A percentile compares a stretch with the other conserved stretches of the same genome.
These are phyloP conservation scores for Corniculantispora saksenae DNA, from an alignment of 2,329 filamentous ascomycete genomes.

Conservation along the genomic window DNA sequence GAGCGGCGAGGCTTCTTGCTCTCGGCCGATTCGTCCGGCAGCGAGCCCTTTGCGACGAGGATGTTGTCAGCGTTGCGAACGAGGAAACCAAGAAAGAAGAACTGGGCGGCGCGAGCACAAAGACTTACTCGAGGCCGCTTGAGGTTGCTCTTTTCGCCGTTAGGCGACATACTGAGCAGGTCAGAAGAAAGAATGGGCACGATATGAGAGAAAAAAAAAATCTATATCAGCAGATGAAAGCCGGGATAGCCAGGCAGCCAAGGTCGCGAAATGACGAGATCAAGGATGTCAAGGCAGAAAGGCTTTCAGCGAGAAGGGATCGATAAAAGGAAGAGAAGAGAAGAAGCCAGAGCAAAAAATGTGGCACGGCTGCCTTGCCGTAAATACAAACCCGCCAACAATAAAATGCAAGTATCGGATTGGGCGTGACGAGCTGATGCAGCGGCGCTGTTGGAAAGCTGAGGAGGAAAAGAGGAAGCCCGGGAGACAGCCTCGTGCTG, in stretches of 20 bases:
- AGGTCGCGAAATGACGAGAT: constrained; percentile 1
- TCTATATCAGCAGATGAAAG: constrained; percentile 7
- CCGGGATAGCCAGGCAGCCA: constrained; percentile 16
- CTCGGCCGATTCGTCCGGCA: constrained; percentile 64
- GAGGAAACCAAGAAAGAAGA: constrained; percentile 20
- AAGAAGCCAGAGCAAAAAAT: constrained; percentile 7
- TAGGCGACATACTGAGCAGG: constrained; percentile 54
- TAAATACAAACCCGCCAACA: constrained; percentile 5
- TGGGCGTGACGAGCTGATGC: constrained; percentile 11
- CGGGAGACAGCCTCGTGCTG: constrained; percentile 18
- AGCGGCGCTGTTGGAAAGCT: constrained; percentile 2
- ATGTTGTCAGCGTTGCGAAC: constrained; percentile 24
- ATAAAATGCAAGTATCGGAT: constrained; percentile 11
- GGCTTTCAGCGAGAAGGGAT: not conserved
- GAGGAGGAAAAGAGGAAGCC: constrained; percentile 13
- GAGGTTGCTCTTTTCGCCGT: constrained; percentile 76
- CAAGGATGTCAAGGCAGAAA: constrained; percentile 2
- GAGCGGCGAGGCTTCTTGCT: constrained; percentile 84
- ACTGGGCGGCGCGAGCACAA: constrained; percentile 18
- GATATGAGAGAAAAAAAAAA: not conserved
- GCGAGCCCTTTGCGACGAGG: constrained; percentile 56
- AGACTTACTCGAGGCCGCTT: constrained; percentile 73
- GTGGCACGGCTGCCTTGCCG: constrained; percentile 4
- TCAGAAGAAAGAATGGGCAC: constrained; percentile 1
- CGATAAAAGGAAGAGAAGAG: not conserved